These are phyloP conservation scores for Glycine soja DNA, from an alignment of 306 rosid species.

Conservation along the genomic window DNA sequence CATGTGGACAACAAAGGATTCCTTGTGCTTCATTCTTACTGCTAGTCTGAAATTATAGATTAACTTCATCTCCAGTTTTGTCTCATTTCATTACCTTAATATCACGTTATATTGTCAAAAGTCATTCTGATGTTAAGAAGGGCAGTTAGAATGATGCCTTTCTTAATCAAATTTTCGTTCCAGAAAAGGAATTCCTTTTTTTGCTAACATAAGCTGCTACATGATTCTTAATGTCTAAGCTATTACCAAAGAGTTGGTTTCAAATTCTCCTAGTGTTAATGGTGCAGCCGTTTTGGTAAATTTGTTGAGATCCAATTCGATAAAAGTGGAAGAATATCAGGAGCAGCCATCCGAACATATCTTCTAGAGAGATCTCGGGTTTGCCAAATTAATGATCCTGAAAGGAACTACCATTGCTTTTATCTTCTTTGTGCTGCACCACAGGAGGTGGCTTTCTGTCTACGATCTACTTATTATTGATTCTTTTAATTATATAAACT, in stretches of 20 bases:
- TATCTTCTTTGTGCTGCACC: constrained; percentile 99
- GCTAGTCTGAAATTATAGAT: constrained; percentile 23
- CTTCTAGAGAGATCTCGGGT: constrained; percentile 99
- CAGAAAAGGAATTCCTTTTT: constrained; percentile 18
- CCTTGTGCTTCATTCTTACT: constrained; percentile 36
- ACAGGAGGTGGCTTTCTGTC: constrained; percentile 76
- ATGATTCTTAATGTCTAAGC: constrained; percentile 19
- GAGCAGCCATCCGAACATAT: constrained; percentile 98
- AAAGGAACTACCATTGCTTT: constrained; percentile 98
- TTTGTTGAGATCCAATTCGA: constrained; percentile 98
- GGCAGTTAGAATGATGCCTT: constrained; percentile 27
- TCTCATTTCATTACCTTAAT: constrained; percentile 39
- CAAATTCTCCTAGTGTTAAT: constrained; percentile 47
- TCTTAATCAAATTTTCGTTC: constrained; percentile 37
- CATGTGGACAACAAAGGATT: constrained; percentile 36
- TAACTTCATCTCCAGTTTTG: constrained; percentile 32
- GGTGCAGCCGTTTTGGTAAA: constrained; percentile 95
- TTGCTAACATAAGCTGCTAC: constrained; percentile 19
- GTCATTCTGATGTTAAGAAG: constrained; percentile 31
- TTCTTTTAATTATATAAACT: constrained; percentile 33
- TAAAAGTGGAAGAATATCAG: constrained; percentile 97
- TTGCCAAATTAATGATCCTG: constrained; percentile 97
- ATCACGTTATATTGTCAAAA: not conserved
- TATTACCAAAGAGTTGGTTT: constrained; percentile 39
- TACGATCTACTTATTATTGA: constrained; percentile 28